phyloP scores from a whole-genome alignment of 805 yeast genomes.

The Maudiozyma saulgeensis region DNA sequence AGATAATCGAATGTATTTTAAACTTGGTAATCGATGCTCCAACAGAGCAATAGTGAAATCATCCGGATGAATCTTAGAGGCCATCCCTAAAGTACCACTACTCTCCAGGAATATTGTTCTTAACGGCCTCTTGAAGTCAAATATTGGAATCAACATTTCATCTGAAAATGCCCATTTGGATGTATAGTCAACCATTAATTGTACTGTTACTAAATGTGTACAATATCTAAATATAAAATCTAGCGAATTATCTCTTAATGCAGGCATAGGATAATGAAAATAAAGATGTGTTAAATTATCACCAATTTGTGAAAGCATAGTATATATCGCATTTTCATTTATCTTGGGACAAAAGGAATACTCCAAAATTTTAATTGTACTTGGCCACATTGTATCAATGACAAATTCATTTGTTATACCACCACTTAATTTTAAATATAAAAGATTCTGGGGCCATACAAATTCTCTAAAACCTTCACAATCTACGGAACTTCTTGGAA shows the following conservation, averaged over 20 bases:
- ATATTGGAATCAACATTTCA: conserved; percentile 29
- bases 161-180: conserved; percentile 42
- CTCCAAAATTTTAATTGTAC: conserved; percentile 58
- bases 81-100: conserved; percentile 79
- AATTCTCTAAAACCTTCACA: conserved; percentile 41
- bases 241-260: conserved; percentile 54
- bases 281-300: conserved; percentile 49
- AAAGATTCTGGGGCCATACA: conserved; percentile 72
- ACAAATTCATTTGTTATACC: conserved; percentile 81
- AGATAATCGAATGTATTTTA: conserved; percentile 57
- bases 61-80: conserved; percentile 75
- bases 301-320: conserved; percentile 57
- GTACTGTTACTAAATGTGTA: conserved; percentile 55
- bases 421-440: conserved; percentile 72
- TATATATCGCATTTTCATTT: conserved; percentile 53
- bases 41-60: conserved; percentile 77
- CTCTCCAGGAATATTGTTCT: conserved; percentile 62
- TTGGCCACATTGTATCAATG: conserved; percentile 59
- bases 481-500: conserved; percentile 79
- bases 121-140: conserved; percentile 30
- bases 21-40: conserved; percentile 64
- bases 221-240: conserved; percentile 70
- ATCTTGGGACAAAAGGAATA: conserved; percentile 83
- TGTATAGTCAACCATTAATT: conserved; percentile 71
- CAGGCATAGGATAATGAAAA: conserved; percentile 85